Percentiles rank a stretch among this genome's conserved stretches.
Conservation (phyloP, 2,329 filamentous ascomycete species). For the Rhinocladiella similis region DNA sequence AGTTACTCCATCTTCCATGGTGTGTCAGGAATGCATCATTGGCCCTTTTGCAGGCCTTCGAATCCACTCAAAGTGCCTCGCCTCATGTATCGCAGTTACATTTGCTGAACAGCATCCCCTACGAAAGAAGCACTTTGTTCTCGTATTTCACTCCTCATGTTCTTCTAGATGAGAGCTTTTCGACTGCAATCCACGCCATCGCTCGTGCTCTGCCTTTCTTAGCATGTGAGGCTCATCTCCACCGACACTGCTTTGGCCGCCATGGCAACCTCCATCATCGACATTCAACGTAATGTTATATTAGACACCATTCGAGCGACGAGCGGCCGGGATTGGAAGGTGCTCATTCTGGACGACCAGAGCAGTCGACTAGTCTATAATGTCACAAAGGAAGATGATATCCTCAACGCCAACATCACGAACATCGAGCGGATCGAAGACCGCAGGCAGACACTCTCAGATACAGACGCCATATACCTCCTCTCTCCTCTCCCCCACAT, state of each 20-base stretch:
- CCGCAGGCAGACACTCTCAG: slow-evolving; percentile 74
- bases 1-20: too few relatives aligned
- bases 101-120: too few relatives aligned
- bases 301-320: slow-evolving; percentile 29
- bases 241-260: slow-evolving; percentile 38
- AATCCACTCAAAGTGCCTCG: too few relatives aligned
- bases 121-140: too few relatives aligned
- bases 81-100: too few relatives aligned
- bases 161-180: background rate
- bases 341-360: slow-evolving; percentile 81
- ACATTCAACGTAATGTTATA: slow-evolving; percentile 65
- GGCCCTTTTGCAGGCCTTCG: too few relatives aligned
- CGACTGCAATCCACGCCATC: background rate
- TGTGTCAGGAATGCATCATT: too few relatives aligned
- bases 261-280: slow-evolving; percentile 83
- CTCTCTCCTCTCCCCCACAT: slow-evolving; percentile 83
- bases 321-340: slow-evolving; percentile 72
- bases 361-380: slow-evolving; percentile 87
- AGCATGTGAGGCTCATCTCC: slow-evolving; percentile 17
- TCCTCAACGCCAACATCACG: slow-evolving; percentile 93
- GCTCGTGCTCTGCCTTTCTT: background rate
- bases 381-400: slow-evolving; percentile 91
- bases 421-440: slow-evolving; percentile 96
- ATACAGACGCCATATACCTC: slow-evolving; percentile 94
- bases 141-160: background rate